Conservation (phyloP, 2,329 filamentous ascomycete genomes). For the Alternaria sp. region DNA sequence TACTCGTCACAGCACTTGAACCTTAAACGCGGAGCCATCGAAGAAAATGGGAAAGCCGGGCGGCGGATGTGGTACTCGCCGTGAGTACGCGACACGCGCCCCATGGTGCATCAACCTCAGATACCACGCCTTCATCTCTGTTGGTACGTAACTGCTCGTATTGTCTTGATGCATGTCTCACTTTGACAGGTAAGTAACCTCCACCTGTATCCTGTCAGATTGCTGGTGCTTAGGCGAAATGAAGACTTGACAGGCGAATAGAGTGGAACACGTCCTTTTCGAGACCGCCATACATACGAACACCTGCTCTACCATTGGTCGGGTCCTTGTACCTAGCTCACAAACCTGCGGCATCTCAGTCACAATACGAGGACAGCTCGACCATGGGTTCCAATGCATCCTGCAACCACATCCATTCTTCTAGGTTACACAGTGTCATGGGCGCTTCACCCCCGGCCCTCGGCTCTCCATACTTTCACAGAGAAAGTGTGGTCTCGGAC, state of each 20-base stretch:
- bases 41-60: background rate
- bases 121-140: background rate
- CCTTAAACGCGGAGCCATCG: background rate
- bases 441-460: conserved; percentile 2
- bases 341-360: conserved; percentile 19
- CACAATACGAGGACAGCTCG: conserved; percentile 1
- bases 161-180: conserved; percentile 8
- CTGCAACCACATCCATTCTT: conserved; percentile 11
- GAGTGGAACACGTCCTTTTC: conserved; percentile 12
- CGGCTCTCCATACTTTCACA: conserved; percentile 6
- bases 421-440: conserved; percentile 9
- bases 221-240: conserved; percentile 1
- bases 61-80: background rate
- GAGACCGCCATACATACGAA: conserved; percentile 20
- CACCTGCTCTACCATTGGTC: conserved; percentile 2
- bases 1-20: conserved; percentile 8
- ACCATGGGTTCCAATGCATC: background rate
- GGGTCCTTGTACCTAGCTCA: conserved; percentile 10
- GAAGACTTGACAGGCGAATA: conserved; percentile 10
- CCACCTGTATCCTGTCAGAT: conserved; percentile 10
- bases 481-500: background rate
- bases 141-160: conserved; percentile 4
- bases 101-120: background rate
- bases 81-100: background rate
- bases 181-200: conserved; percentile 1